phyloP scores from a whole-genome alignment of 441 rosid species.

The Mallotus japonicus region DNA sequence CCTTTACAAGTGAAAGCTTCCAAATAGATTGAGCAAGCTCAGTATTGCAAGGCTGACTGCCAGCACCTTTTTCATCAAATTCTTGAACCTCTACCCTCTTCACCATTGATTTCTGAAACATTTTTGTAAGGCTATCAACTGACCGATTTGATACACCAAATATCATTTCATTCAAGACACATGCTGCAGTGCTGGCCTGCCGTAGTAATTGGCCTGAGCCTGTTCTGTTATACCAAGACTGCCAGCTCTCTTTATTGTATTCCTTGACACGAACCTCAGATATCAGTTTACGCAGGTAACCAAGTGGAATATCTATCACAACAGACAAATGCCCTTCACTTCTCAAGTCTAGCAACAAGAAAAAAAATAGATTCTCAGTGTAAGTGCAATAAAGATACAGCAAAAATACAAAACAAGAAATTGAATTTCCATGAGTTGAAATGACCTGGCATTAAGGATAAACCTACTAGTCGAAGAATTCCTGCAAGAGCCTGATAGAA shows the following conservation, averaged over 20 bases:
- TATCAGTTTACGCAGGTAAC: slow-evolving; percentile 56
- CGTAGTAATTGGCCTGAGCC: slow-evolving; percentile 83
- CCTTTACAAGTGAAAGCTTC: slow-evolving; percentile 52
- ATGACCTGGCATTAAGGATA: slow-evolving; percentile 86
- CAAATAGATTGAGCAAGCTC: slow-evolving; percentile 39
- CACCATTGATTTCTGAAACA: slow-evolving; percentile 53
- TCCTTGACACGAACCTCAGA: slow-evolving; percentile 71
- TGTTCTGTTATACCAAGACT: slow-evolving; percentile 73
- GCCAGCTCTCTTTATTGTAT: slow-evolving; percentile 73
- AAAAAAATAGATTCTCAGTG: slow-evolving; percentile 21
- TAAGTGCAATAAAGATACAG: slow-evolving; percentile 29
- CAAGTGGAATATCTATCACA: slow-evolving; percentile 76
- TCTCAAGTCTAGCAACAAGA: slow-evolving; percentile 53
- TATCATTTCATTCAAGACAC: slow-evolving; percentile 88
- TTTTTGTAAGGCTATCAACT: slow-evolving; percentile 43
- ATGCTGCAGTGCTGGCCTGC: slow-evolving; percentile 77
- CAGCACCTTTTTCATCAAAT: slow-evolving; percentile 26
- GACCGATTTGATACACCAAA: slow-evolving; percentile 77
- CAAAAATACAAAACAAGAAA: slow-evolving; percentile 20
- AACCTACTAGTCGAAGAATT: slow-evolving; percentile 85
- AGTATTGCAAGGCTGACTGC: slow-evolving; percentile 18
- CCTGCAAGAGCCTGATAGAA: slow-evolving; percentile 75
- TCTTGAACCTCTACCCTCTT: slow-evolving; percentile 31
- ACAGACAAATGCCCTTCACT: slow-evolving; percentile 61
- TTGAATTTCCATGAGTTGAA: slow-evolving; percentile 32